Evolutionary conservation across 2,329 filamentous ascomycete genomes (phyloP).

Genomic region (Plectosphaerella sp.): DNA sequence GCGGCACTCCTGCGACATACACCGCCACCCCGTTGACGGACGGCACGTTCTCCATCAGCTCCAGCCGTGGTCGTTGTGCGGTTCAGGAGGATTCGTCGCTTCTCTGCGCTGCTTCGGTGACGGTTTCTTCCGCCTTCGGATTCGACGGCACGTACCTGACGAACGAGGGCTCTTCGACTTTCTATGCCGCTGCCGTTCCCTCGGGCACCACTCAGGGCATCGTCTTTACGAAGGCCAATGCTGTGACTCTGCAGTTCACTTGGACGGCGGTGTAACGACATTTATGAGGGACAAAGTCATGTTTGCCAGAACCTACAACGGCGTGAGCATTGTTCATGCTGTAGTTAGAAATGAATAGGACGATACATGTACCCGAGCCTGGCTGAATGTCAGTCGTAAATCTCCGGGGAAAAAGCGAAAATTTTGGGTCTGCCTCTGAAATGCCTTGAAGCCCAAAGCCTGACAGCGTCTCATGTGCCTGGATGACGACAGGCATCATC

Average conservation of each 20-base stretch:
- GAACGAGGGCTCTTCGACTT: slow-evolving; percentile 11
- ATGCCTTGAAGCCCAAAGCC: too few species aligned
- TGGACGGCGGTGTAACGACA: slow-evolving; percentile 11
- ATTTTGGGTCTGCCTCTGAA: too few species aligned
- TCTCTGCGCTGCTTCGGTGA: slow-evolving; percentile 12
- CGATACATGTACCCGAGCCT: too few species aligned
- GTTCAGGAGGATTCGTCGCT: slow-evolving; percentile 11
- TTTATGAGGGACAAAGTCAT: neutral
- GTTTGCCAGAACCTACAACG: too few species aligned
- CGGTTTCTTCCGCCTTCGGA: slow-evolving; percentile 13
- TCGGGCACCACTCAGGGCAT: slow-evolving; percentile 15
- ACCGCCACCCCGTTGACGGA: slow-evolving; percentile 16
- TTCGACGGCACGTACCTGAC: slow-evolving; percentile 19
- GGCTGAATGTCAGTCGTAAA: too few species aligned
- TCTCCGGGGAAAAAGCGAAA: too few species aligned
- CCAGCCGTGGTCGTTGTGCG: slow-evolving; percentile 18
- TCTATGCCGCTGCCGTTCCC: slow-evolving; percentile 16
- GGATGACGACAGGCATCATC: too few species aligned
- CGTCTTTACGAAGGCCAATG: slow-evolving; percentile 14
- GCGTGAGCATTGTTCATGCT: slow-evolving; percentile 24
- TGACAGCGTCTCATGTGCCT: too few species aligned
- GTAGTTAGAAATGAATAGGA: too few species aligned
- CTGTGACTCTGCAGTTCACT: slow-evolving; percentile 15
- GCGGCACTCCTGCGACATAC: slow-evolving; percentile 20
- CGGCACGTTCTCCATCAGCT: slow-evolving; percentile 15